Percentiles rank a stretch among this genome's conserved stretches.
Conservation (phyloP, 352 stramenopile species). For the Blastocystis sp. region DNA sequence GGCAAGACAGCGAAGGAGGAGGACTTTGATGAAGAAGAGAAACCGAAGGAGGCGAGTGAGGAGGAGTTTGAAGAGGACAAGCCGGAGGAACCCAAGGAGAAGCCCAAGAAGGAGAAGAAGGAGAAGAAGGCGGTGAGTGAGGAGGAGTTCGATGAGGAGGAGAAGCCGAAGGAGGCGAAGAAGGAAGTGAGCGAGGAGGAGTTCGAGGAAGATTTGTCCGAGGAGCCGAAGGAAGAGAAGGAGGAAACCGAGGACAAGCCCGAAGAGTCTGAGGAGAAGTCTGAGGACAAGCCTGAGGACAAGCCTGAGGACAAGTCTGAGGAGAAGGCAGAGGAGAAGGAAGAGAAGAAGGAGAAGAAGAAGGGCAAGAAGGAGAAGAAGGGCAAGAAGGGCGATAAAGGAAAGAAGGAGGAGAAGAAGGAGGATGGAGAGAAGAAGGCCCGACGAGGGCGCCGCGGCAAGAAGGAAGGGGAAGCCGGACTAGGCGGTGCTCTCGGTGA, state of each 20-base stretch:
- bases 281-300: no score
- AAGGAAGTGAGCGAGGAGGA: background rate
- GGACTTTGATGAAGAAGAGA: slow-evolving; percentile 26
- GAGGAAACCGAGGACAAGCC: background rate
- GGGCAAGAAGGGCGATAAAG: slow-evolving; percentile 19
- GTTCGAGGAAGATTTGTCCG: no score
- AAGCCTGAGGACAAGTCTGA: no score
- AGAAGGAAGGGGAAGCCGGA: slow-evolving; percentile 13
- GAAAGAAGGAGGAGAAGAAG: slow-evolving; percentile 14
- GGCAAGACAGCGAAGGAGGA: background rate
- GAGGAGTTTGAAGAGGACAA: background rate
- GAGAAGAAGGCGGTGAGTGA: no score
- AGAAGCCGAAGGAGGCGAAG: background rate
- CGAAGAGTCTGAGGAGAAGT: no score
- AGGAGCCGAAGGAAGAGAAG: no score
- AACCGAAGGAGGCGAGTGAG: background rate
- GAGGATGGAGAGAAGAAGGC: slow-evolving; percentile 25
- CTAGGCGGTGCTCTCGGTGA: background rate
- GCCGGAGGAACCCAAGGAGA: background rate
- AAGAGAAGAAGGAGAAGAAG: background rate
- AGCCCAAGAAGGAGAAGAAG: slow-evolving; percentile 5
- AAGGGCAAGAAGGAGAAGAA: slow-evolving; percentile 6
- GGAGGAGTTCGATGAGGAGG: background rate
- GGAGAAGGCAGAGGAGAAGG: background rate
- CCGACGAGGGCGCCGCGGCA: background rate